A percentile compares a stretch with the other conserved stretches of the same genome.
Conservation (phyloP, 176 grass and related monocot genomes). For the Ensete ventricosum region DNA sequence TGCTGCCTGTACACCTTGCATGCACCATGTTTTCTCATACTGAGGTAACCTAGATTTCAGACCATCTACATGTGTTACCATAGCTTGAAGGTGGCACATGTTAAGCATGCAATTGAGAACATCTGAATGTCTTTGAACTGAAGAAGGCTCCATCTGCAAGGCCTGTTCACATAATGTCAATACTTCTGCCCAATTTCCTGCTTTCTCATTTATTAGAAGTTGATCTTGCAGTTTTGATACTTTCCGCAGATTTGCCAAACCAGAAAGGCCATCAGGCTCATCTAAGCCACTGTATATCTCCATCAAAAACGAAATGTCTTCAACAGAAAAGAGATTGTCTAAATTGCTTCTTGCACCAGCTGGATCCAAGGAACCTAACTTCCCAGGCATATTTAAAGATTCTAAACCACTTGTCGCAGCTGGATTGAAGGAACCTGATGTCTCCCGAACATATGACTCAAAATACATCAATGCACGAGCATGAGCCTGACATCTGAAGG, state of each 20-base stretch:
- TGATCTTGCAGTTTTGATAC: constrained; percentile 90
- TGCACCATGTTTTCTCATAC: constrained; percentile 85
- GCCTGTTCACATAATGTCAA: constrained; percentile 88
- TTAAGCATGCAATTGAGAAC: constrained; percentile 94
- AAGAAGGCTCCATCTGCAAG: constrained; percentile 82
- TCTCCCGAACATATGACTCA: constrained; percentile 74
- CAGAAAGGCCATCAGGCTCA: constrained; percentile 82
- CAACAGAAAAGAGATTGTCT: constrained; percentile 51
- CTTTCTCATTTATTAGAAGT: constrained; percentile 91
- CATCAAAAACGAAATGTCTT: constrained; percentile 95
- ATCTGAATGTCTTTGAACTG: constrained; percentile 92
- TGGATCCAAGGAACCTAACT: constrained; percentile 73
- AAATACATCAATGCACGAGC: constrained; percentile 89
- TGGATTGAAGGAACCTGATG: constrained; percentile 88
- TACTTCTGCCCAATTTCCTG: constrained; percentile 94
- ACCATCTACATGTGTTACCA: constrained; percentile 94
- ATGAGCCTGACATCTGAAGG: constrained; percentile 87
- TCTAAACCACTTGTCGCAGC: constrained; percentile 50
- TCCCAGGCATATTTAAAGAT: constrained; percentile 15
- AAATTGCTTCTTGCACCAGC: constrained; percentile 51
- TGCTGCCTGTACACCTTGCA: constrained; percentile 90
- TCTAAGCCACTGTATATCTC: constrained; percentile 97
- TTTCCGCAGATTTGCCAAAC: constrained; percentile 78
- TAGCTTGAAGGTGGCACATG: constrained; percentile 93
- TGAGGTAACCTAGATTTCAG: constrained; percentile 66